Evolutionary conservation across 2,329 filamentous ascomycete genomes (phyloP).

Genomic region (Emmonsia crescens): DNA sequence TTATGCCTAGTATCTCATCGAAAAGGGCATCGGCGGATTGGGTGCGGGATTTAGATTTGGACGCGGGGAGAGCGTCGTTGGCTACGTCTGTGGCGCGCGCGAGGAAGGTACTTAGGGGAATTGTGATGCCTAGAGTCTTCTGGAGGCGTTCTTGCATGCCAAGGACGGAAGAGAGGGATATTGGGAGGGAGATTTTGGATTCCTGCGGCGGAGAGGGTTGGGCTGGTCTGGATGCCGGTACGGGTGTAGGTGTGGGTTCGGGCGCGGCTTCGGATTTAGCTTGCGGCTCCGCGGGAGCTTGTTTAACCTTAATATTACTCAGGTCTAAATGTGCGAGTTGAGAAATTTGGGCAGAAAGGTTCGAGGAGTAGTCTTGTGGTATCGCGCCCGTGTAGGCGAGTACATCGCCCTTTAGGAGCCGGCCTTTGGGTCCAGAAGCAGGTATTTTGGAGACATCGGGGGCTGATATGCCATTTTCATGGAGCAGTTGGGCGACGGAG

Average conservation of each 20-base stretch:
- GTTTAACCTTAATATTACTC: constrained; percentile 80
- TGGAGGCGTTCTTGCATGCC: constrained; percentile 73
- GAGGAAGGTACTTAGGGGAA: constrained; percentile 81
- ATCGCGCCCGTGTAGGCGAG: constrained; percentile 80
- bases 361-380: constrained; percentile 56
- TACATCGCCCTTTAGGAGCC: constrained; percentile 89
- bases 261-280: constrained; percentile 13
- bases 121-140: constrained; percentile 62
- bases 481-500: constrained; percentile 72
- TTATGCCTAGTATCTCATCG: constrained; percentile 64
- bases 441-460: constrained; percentile 71
- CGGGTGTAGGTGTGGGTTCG: constrained; percentile 11
- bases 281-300: constrained; percentile 27
- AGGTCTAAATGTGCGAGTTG: constrained; percentile 79
- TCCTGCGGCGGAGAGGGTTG: constrained; percentile 17
- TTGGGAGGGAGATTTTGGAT: constrained; percentile 54
- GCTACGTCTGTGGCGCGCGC: constrained; percentile 73
- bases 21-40: constrained; percentile 69
- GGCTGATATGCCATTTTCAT: constrained; percentile 64
- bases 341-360: constrained; percentile 59
- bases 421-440: constrained; percentile 75
- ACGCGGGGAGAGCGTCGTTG: constrained; percentile 71
- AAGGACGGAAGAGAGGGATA: constrained; percentile 69
- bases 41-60: constrained; percentile 45
- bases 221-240: constrained; percentile 23